Evolutionary conservation across 2,329 filamentous ascomycete genomes (phyloP), one percentile per base, ranked within the genome.

Genomic region (Monilinia fructigena): DNA sequence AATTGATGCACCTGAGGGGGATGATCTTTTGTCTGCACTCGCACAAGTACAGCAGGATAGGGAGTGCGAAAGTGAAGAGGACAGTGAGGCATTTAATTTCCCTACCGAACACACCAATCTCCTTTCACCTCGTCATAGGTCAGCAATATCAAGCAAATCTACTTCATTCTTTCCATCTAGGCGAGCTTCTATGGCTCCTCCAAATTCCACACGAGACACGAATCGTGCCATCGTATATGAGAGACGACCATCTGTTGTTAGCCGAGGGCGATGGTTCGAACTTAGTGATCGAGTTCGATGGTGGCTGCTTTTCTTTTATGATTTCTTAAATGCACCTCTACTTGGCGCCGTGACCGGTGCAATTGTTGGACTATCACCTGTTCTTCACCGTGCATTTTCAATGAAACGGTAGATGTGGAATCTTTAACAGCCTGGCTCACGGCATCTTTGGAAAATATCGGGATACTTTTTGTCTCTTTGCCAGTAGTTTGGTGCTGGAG

Each of bases 361-460:
- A 2, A 72, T 87, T 20, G 80, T 90, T 38, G 88, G 88, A 1
- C 78, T 90, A 2, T 80, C 83, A 0, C 86, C 87, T 0, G 72
- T 81, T 0, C 78, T 90, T 0, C 87, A 90, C 70, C 76, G 76
- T 3, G 82, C 84, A 2, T 90, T 91, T 90, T 90, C 78, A 80
- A 77, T 61, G 76, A 81, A 16, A 81, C 81, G 11, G 75, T 83
- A 10, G 77, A 87, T 6, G 87, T 7, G 87, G 88, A 1, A 84
- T 87, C 66, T 83, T 90, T 71, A 86, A 86, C 84, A 26, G 87
- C 87, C 0, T 90, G 87, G 87, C 77, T 90, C 50, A 89, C 87
- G 0, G 80, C 81, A 0, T 83, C 84, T 0, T 76, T 90, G 26
- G 81, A 85, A 70, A 89, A 86, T 65, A 80, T 89, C 28, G 87